Conservation (phyloP, 257 asterid species). For the Orobanche coerulescens region DNA sequence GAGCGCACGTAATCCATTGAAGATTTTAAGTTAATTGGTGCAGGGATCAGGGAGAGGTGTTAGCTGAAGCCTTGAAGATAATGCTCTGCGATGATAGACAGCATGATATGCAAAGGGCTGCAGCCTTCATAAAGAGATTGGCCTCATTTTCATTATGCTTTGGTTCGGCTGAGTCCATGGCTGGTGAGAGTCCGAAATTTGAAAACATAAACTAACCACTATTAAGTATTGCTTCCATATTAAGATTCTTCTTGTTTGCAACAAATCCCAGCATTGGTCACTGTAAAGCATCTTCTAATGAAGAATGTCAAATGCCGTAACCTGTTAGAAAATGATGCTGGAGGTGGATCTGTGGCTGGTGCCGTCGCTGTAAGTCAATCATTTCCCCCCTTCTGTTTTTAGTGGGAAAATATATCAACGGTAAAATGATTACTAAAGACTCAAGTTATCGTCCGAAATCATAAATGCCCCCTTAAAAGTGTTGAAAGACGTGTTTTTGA, state of each 20-base stretch:
- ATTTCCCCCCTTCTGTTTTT: background rate
- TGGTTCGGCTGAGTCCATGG: constrained; percentile 87
- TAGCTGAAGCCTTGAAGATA: constrained; percentile 86
- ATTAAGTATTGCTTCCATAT: background rate
- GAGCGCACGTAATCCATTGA: too few relatives aligned
- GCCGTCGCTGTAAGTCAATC: constrained; percentile 59
- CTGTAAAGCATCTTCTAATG: constrained; percentile 77
- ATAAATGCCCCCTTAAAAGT: too few relatives aligned
- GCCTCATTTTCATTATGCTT: constrained; percentile 69
- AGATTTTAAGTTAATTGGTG: background rate
- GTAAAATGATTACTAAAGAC: background rate
- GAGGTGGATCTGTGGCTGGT: constrained; percentile 98
- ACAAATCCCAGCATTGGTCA: constrained; percentile 62
- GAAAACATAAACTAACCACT: background rate
- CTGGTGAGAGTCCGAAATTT: constrained; percentile 44
- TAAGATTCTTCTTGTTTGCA: constrained; percentile 6
- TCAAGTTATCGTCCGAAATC: too few relatives aligned
- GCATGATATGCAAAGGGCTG: constrained; percentile 95
- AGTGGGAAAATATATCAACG: background rate
- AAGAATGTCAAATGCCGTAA: constrained; percentile 84
- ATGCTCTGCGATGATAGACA: constrained; percentile 93
- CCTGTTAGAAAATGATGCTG: constrained; percentile 85
- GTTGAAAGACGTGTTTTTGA: too few relatives aligned
- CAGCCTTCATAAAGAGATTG: constrained; percentile 88
- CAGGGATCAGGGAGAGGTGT: constrained; percentile 85